These are phyloP conservation scores for Panicum hallii DNA, from an alignment of 202 grass and related monocot species.

Conservation along the genomic window DNA sequence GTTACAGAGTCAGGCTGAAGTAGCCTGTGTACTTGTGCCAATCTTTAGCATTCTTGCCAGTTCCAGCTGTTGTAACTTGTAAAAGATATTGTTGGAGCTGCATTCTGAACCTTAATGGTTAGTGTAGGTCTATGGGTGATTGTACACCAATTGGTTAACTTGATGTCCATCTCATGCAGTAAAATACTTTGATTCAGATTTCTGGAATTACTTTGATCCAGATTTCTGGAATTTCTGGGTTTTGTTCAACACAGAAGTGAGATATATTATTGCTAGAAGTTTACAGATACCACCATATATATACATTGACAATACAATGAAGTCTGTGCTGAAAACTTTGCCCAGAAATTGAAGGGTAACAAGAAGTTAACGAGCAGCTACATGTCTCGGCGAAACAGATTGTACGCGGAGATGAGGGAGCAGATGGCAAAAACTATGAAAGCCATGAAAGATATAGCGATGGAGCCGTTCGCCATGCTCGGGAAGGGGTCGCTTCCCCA, in stretches of 20 bases:
- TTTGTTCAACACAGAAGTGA: neutral
- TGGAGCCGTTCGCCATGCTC: slow-evolving; percentile 77
- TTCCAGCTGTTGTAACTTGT: slow-evolving; percentile 29
- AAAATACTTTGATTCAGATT: neutral
- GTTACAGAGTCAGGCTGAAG: slow-evolving; percentile 34
- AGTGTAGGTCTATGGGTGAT: neutral
- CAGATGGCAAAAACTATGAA: slow-evolving; percentile 76
- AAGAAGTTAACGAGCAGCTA: slow-evolving; percentile 33
- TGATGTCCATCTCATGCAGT: neutral
- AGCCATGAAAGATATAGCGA: slow-evolving; percentile 77
- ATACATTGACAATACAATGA: slow-evolving; percentile 32
- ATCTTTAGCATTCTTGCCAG: slow-evolving; percentile 22
- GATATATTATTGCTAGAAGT: slow-evolving; percentile 30
- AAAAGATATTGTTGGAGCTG: slow-evolving; percentile 6
- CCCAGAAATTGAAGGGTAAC: slow-evolving; percentile 2
- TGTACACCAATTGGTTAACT: slow-evolving; percentile 17
- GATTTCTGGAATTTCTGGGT: neutral
- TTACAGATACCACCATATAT: neutral
- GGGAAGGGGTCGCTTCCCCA: slow-evolving; percentile 87
- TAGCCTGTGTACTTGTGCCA: slow-evolving; percentile 7
- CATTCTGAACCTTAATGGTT: slow-evolving; percentile 2
- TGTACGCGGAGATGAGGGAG: slow-evolving; percentile 83
- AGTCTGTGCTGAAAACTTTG: slow-evolving; percentile 9
- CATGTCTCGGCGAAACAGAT: slow-evolving; percentile 71
- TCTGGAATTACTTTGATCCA: neutral